A percentile compares a stretch with the other conserved stretches of the same genome.
These are phyloP conservation scores for Amanita polypyramis DNA, from an alignment of 768 basidiomycete genomes.

Conservation along the genomic window DNA sequence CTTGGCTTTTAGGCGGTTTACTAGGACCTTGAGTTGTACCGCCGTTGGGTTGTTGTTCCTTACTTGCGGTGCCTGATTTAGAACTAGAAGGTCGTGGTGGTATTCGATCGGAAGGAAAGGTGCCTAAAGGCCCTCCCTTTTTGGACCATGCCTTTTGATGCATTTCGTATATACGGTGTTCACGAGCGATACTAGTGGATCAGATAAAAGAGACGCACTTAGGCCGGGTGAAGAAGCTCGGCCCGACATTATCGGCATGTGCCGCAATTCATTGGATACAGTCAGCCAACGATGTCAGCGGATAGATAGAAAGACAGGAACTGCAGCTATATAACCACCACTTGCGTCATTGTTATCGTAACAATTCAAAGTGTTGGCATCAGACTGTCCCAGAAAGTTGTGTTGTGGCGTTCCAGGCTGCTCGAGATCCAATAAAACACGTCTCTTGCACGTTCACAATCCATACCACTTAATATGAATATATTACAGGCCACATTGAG, in stretches of 20 bases:
- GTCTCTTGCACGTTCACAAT: background rate
- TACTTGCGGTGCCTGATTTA: background rate
- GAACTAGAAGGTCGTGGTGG: constrained; percentile 19
- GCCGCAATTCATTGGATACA: background rate
- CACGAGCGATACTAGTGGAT: background rate
- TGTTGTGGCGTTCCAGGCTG: background rate
- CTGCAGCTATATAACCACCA: background rate
- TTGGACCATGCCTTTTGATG: constrained; percentile 34
- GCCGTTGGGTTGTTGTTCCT: constrained; percentile 26
- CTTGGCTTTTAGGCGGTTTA: constrained; percentile 34
- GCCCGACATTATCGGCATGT: background rate
- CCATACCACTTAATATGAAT: background rate
- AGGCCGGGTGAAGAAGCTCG: background rate
- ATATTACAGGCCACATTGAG: background rate
- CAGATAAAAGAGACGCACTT: background rate
- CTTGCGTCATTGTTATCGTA: background rate
- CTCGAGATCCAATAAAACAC: background rate
- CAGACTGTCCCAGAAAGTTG: background rate
- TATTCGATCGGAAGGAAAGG: constrained; percentile 48
- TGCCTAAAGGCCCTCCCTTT: constrained; percentile 9
- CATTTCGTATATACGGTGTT: constrained; percentile 17
- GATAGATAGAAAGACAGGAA: background rate
- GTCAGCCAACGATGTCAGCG: constrained; percentile 1
- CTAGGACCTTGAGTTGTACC: constrained; percentile 9
- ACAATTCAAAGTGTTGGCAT: background rate